Evolutionary conservation across 2,329 filamentous ascomycete species (phyloP).

Genomic region (Nemania abortiva): DNA sequence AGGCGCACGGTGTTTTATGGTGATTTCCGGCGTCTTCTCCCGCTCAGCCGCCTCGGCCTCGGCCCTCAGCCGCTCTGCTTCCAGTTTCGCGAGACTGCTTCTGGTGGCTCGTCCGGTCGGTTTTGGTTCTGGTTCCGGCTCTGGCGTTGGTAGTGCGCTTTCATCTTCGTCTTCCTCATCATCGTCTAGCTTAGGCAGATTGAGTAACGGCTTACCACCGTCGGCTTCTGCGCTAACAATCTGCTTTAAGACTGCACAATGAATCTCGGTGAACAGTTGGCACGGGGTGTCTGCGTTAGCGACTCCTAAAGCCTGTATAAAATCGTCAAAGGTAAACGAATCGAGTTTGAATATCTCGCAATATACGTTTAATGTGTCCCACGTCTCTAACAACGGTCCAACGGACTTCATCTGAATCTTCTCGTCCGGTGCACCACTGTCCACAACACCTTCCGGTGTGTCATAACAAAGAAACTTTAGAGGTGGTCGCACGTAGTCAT

Average conservation of each 20-base stretch:
- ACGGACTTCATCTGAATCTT: constrained; percentile 85
- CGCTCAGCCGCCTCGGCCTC: constrained; percentile 68
- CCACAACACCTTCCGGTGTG: constrained; percentile 63
- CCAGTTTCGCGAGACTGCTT: constrained; percentile 85
- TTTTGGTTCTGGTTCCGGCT: constrained; percentile 77
- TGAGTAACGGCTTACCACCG: constrained; percentile 82
- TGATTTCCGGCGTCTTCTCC: constrained; percentile 60
- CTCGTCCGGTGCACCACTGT: constrained; percentile 61
- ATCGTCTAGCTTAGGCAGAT: constrained; percentile 79
- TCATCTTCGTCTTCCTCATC: constrained; percentile 72
- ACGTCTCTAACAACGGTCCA: constrained; percentile 87
- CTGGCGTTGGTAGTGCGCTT: constrained; percentile 67
- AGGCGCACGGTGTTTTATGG: constrained; percentile 74
- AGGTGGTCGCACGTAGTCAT: constrained; percentile 75
- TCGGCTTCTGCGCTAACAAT: constrained; percentile 81
- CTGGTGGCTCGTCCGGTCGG: constrained; percentile 79
- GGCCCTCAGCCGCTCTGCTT: constrained; percentile 75
- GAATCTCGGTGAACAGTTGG: constrained; percentile 88
- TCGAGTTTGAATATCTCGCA: constrained; percentile 94
- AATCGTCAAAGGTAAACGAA: constrained; percentile 98
- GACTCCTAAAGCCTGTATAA: constrained; percentile 86
- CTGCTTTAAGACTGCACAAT: constrained; percentile 90
- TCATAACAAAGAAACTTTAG: constrained; percentile 82
- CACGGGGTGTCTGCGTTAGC: constrained; percentile 80
- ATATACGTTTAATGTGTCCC: constrained; percentile 98